A percentile compares a stretch with the other conserved stretches of the same genome.
These are phyloP conservation scores for Phylloporus sp. DNA, from an alignment of 1,284 basidiomycete genomes.

Conservation along the genomic window DNA sequence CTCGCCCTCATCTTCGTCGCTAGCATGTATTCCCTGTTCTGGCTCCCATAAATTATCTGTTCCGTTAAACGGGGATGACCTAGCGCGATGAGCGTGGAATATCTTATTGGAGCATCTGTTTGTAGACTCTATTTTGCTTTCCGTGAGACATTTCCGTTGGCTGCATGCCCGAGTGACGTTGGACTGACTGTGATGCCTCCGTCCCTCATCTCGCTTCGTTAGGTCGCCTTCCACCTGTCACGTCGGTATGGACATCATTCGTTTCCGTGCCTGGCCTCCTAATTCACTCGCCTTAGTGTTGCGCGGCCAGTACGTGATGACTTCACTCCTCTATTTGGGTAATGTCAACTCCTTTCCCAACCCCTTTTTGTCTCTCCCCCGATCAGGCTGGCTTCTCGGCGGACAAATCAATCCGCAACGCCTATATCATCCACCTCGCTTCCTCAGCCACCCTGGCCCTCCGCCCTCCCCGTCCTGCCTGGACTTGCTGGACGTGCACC, in stretches of 20 bases:
- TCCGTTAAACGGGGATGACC: too few species aligned
- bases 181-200: too few species aligned
- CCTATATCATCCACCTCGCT: constrained; percentile 26
- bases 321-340: constrained; percentile 84
- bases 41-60: too few species aligned
- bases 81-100: too few species aligned
- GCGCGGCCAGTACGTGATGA: constrained; percentile 90
- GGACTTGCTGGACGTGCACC: constrained; percentile 27
- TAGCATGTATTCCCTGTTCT: too few species aligned
- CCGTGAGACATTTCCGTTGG: too few species aligned
- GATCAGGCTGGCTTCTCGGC: constrained; percentile 77
- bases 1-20: too few species aligned
- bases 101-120: too few species aligned
- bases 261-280: constrained; percentile 22
- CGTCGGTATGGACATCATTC: constrained; percentile 62
- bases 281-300: constrained; percentile 52
- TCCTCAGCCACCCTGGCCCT: constrained; percentile 35
- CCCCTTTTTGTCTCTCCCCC: constrained; percentile 70
- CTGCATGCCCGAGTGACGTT: too few species aligned
- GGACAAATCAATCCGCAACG: constrained; percentile 41
- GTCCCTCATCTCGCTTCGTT: constrained; percentile 27
- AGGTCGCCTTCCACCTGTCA: constrained; percentile 76
- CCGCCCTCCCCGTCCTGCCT: constrained; percentile 28
- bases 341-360: constrained; percentile 23
- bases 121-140: too few species aligned